Conservation (phyloP, 2,329 filamentous ascomycete genomes). For the Alternaria arbusti region DNA sequence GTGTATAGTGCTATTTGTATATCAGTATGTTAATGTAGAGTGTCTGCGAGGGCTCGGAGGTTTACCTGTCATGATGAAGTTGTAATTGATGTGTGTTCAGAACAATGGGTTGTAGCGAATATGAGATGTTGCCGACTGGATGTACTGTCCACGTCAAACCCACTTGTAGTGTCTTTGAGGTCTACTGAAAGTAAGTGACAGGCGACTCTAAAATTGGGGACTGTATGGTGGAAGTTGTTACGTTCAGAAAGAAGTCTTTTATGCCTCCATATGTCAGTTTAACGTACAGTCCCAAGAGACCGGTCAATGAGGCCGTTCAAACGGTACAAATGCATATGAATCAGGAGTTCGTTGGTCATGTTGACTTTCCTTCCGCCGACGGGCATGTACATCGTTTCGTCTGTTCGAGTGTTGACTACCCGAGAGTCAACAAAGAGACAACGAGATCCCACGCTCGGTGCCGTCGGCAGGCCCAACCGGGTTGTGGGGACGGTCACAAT, state of each 20-base stretch:
- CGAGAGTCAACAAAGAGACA: slow-evolving; percentile 7
- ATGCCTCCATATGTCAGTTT: slow-evolving; percentile 1
- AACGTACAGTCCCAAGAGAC: not conserved
- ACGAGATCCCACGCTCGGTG: not conserved
- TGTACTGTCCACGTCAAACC: not conserved
- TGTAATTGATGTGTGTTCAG: not conserved
- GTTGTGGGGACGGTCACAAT: not conserved
- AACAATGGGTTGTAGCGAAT: not conserved
- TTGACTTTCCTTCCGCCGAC: slow-evolving; percentile 17
- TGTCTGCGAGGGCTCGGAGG: not conserved
- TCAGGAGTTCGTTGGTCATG: slow-evolving; percentile 11
- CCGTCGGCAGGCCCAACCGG: not conserved
- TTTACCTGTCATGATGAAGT: slow-evolving; percentile 24
- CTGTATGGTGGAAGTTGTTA: not conserved
- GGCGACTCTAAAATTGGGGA: not conserved
- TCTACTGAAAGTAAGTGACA: not conserved
- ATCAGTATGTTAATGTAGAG: not conserved
- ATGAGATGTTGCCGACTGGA: not conserved
- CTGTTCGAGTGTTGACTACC: slow-evolving; percentile 3
- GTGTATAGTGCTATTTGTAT: slow-evolving; percentile 14
- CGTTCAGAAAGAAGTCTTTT: not conserved
- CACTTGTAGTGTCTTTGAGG: not conserved
- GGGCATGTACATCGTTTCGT: slow-evolving; percentile 9
- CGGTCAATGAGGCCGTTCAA: slow-evolving; percentile 19
- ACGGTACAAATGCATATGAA: slow-evolving; percentile 9